Evolutionary conservation across 2,329 filamentous ascomycete species (phyloP), one percentile per base, ranked within the genome.

Genomic region (Graphilbum ipis-grandicollis): DNA sequence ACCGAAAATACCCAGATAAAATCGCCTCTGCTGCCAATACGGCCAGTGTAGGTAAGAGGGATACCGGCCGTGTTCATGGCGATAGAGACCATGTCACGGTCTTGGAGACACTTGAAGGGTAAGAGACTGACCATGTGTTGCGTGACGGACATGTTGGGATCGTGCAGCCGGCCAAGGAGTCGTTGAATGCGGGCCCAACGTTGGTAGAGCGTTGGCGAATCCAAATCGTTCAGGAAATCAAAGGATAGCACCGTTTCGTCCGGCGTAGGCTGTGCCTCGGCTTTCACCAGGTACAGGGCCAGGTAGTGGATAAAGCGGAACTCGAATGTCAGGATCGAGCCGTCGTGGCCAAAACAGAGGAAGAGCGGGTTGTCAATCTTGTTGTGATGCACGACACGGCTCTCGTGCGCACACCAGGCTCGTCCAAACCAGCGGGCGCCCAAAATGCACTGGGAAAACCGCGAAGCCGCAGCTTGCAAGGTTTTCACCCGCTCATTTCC

Each of bases 391-490:
- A 37, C 36, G 23, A 46, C 42, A 33, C 46, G 44, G 32, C 41
- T 43, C 35, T 49, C 47, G 35, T 48, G 47, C 9, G 47, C 47
- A 34, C 46, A 49, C 47, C 47, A 49, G 4, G 44, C 47, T 10
- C 47, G 39, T 9, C 34, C 39, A 26, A 42, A 46, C 47, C 47
- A 48, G 5, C 47, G 40, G 3, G 44, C 46, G 6, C 33, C 25
- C 4, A 48, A 39, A 17, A 49, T 19, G 26, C 43, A 44, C 19
- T 39, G 26, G 5, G 33, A 34, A 33, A 47, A 46, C 13, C 39
- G 5, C 19, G 17, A 39, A 1, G 32, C 41, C 2, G 32, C 39
- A 10, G n/a, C 22, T 4, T 37, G 10, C 5, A 39, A n/a, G n/a
- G n/a, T n/a, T n/a, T n/a, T n/a, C n/a, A n/a, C n/a, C n/a, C n/a